Conservation (phyloP, 768 basidiomycete genomes). For the Serendipita sp. region DNA sequence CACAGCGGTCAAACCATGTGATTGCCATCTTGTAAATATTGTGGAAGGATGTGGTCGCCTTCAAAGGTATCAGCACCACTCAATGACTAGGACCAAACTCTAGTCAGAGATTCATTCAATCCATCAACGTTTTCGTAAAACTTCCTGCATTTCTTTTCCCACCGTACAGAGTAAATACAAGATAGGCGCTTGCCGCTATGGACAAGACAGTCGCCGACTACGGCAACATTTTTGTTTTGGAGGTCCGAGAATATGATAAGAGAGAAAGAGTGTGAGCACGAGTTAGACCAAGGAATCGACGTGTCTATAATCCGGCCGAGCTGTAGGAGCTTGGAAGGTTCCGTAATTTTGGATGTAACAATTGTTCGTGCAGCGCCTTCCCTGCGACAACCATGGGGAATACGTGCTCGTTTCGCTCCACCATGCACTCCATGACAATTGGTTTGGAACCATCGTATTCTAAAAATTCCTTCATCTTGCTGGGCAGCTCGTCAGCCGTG, state of each 20-base stretch:
- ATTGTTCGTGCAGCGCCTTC: slow-evolving; percentile 83
- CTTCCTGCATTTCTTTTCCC: background rate
- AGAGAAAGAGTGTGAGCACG: background rate
- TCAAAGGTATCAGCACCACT: too few species aligned
- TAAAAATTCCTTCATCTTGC: slow-evolving; percentile 97
- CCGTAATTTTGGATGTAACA: slow-evolving; percentile 44
- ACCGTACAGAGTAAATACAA: too few species aligned
- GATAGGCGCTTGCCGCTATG: background rate
- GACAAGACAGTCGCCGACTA: background rate
- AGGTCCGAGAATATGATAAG: too few species aligned
- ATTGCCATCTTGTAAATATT: background rate
- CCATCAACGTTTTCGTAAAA: background rate
- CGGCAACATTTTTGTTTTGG: background rate
- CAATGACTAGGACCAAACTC: too few species aligned
- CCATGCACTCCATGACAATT: slow-evolving; percentile 77
- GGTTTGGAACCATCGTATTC: slow-evolving; percentile 82
- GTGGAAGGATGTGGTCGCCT: too few species aligned
- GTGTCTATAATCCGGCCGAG: background rate
- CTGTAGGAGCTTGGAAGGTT: background rate
- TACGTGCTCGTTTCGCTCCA: slow-evolving; percentile 72
- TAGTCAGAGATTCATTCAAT: too few species aligned
- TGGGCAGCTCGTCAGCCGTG: slow-evolving; percentile 57
- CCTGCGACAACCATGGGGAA: slow-evolving; percentile 92
- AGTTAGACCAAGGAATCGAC: background rate
- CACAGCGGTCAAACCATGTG: slow-evolving; percentile 2